These are phyloP conservation scores for Aspergillus sp. DNA, from an alignment of 2,329 filamentous ascomycete species.

Conservation along the genomic window DNA sequence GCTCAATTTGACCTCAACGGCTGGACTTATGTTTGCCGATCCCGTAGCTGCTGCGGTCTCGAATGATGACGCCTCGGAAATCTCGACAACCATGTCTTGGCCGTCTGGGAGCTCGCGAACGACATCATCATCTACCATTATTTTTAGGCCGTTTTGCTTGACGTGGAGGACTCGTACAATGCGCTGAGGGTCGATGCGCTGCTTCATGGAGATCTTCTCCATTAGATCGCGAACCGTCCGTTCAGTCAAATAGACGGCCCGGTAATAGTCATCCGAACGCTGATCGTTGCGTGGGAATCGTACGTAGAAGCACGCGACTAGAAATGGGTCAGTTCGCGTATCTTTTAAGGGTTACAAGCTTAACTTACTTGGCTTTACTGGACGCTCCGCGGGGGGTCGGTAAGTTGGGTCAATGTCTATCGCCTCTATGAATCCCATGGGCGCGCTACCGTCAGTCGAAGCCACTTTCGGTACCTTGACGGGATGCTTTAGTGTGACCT, in stretches of 20 bases:
- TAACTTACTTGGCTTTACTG: constrained; percentile 64
- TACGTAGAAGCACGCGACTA: constrained; percentile 86
- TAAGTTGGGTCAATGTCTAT: constrained; percentile 87
- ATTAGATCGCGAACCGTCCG: constrained; percentile 76
- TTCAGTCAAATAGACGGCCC: constrained; percentile 81
- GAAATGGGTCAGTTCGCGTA: constrained; percentile 33
- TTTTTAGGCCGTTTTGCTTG: constrained; percentile 72
- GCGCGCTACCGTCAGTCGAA: constrained; percentile 34
- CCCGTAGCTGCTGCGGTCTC: constrained; percentile 29
- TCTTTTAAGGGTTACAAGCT: not conserved
- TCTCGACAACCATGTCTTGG: constrained; percentile 79
- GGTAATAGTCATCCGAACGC: constrained; percentile 65
- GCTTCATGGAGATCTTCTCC: constrained; percentile 73
- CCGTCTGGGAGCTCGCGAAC: constrained; percentile 82
- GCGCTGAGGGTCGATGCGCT: constrained; percentile 71
- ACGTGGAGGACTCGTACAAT: constrained; percentile 73
- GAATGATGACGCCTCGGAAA: constrained; percentile 61
- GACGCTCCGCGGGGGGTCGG: constrained; percentile 72
- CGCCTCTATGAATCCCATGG: constrained; percentile 86
- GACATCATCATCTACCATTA: constrained; percentile 89
- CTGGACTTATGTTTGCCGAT: constrained; percentile 20
- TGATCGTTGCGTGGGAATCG: constrained; percentile 57
- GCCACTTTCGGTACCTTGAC: constrained; percentile 34
- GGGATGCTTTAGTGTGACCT: constrained; percentile 27
- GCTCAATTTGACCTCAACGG: constrained; percentile 57